Conservation (phyloP, 75 land plant species). For the Pseudotsuga menziesii region DNA sequence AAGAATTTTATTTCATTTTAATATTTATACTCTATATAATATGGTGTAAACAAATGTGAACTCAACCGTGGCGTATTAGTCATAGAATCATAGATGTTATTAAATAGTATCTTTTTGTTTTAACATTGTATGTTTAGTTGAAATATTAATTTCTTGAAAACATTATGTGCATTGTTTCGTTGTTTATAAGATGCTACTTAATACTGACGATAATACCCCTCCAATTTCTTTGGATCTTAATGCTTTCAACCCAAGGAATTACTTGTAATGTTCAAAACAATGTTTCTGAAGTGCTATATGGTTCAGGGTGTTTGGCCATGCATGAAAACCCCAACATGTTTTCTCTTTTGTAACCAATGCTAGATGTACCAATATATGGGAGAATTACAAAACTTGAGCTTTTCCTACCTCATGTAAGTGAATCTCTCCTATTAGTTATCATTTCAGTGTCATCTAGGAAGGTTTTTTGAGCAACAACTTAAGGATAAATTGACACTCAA, state of each 20-base stretch:
- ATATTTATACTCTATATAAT: too few species aligned
- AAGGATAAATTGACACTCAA: neutral
- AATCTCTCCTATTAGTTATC: neutral
- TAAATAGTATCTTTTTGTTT: too few species aligned
- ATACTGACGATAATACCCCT: neutral
- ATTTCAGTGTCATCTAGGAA: neutral
- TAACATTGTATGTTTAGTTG: too few species aligned
- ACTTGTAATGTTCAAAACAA: neutral
- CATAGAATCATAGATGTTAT: too few species aligned
- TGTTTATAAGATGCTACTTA: neutral
- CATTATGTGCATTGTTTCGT: neutral
- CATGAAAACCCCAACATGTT: neutral
- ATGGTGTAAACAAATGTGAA: too few species aligned
- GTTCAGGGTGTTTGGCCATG: neutral
- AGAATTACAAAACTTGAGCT: slow-evolving; percentile 98
- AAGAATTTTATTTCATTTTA: slow-evolving; percentile 3
- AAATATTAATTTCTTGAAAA: neutral
- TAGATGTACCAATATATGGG: slow-evolving; percentile 99
- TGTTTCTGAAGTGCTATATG: neutral
- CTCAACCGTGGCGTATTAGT: too few species aligned
- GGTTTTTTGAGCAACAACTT: neutral
- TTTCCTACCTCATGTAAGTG: slow-evolving; percentile 89
- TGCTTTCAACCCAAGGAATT: neutral
- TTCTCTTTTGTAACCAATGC: slow-evolving; percentile 72
- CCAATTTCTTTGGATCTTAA: neutral